These are phyloP conservation scores for Microdochium trichocladiopsis DNA, from an alignment of 2,329 filamentous ascomycete genomes.

Conservation along the genomic window DNA sequence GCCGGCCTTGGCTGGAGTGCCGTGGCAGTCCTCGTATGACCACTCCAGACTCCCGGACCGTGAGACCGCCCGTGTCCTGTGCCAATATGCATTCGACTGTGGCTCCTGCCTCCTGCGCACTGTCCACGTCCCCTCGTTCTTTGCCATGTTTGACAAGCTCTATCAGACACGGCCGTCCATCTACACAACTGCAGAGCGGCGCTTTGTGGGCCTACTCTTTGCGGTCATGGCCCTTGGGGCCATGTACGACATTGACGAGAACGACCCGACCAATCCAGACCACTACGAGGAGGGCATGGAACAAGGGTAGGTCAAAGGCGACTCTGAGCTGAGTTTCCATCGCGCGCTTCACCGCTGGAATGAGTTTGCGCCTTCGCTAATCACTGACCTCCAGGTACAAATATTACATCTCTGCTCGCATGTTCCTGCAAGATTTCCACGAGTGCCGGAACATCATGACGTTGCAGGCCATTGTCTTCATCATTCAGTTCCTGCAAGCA, in stretches of 20 bases:
- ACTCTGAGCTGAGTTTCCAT: too few species aligned
- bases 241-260: conserved; percentile 58
- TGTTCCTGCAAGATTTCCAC: conserved; percentile 53
- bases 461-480: conserved; percentile 65
- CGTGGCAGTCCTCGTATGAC: conserved; percentile 1
- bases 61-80: conserved; percentile 29
- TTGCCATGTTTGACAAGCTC: conserved; percentile 66
- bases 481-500: conserved; percentile 70
- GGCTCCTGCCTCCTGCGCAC: conserved; percentile 58
- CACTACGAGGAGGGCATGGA: conserved; percentile 45
- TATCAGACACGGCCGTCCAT: conserved; percentile 63
- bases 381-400: conserved; percentile 55
- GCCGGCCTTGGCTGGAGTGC: neutral
- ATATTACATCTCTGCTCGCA: conserved; percentile 60
- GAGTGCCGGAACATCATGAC: conserved; percentile 64
- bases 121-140: conserved; percentile 77
- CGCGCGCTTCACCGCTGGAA: too few species aligned
- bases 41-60: conserved; percentile 1
- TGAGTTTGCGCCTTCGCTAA: too few species aligned
- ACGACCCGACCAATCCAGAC: conserved; percentile 36
- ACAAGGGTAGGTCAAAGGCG: conserved; percentile 39
- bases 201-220: conserved; percentile 65
- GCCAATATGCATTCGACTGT: conserved; percentile 48
- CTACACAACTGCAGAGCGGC: conserved; percentile 57
- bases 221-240: conserved; percentile 65